A percentile compares a stretch with the other conserved stretches of the same genome.
phyloP scores from a whole-genome alignment of 495 filamentous ascomycete genomes.

The Penicillium nucicola region DNA sequence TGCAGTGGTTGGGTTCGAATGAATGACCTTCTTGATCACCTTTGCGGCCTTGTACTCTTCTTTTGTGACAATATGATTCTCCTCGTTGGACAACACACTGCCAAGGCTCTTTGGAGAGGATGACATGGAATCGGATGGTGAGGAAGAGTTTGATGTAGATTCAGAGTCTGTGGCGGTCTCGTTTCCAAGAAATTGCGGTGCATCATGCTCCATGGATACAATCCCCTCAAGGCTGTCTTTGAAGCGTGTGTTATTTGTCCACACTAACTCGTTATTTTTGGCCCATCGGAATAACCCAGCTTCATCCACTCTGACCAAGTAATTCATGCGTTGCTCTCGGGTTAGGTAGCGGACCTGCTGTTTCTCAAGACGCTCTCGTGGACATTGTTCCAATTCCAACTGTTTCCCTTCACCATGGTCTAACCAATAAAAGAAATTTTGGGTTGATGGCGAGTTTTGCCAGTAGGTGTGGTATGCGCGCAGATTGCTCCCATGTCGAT shows the following conservation, averaged over 20 bases:
- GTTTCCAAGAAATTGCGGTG: conserved; percentile 43
- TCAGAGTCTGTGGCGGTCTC: conserved; percentile 1
- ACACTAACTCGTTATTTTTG: conserved; percentile 72
- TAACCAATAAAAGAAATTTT: conserved; percentile 98
- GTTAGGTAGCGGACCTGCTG: conserved; percentile 73
- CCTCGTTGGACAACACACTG: not conserved
- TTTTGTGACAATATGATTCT: not conserved
- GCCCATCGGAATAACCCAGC: conserved; percentile 72
- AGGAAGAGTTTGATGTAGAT: conserved; percentile 1
- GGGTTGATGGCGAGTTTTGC: conserved; percentile 68
- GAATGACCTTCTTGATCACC: conserved; percentile 59
- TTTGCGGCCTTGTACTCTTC: conserved; percentile 46
- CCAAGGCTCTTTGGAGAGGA: not conserved
- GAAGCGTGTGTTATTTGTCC: conserved; percentile 65
- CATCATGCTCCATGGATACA: conserved; percentile 60
- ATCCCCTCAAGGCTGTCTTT: conserved; percentile 79
- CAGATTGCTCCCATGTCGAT: conserved; percentile 83
- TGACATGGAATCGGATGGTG: conserved; percentile 1
- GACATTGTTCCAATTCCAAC: conserved; percentile 55
- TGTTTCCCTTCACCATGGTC: conserved; percentile 71
- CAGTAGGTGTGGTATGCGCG: conserved; percentile 81
- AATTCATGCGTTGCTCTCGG: conserved; percentile 67
- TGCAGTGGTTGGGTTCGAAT: conserved; percentile 65
- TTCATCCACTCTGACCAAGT: conserved; percentile 66
- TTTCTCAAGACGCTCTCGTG: conserved; percentile 62